Base-by-base conservation (phyloP, 768 basidiomycete species). In the Candolleomyces eurysporus region DNA sequence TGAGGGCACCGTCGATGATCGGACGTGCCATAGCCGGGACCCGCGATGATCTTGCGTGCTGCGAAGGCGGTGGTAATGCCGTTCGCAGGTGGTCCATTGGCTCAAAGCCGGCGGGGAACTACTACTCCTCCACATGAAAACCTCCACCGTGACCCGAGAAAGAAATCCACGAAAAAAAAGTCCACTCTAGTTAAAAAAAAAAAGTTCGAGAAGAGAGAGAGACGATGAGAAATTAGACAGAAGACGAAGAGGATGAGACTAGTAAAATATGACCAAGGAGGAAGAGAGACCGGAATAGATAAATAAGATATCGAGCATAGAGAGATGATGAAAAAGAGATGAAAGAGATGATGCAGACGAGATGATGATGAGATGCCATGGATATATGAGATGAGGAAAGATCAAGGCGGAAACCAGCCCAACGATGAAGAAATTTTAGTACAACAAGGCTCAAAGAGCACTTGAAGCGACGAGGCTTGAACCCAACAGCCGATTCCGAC, bases 181-280 rank as follows among this genome's bases (percentile, higher is more conserved):
- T 36, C 36, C 36, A 36, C 36, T 36, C 36, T 11, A 6, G 36
- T 36, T 11, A 1, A 3, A 36, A 36, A 36, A 32, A 32, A 36
- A 36, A 36, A 36, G 36, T 36, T 26, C 36, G 11, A 36, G 36
- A 36, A 36, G 36, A 36, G 36, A 36, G 8, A 36, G 36, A 36
- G 6, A 36, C 36, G 36, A 36, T 2, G 36, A 36, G 6, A 36
- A 36, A 36, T 36, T 36, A 36, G 36, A 36, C 36, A 36, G 36
- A 61, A 61, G 48, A 64, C 58, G 58, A 56, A 64, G 53, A 57
- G 60, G 36, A 11, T 36, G 36, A 36, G 36, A 36, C 8, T 36
- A 36, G 36, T 36, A 36, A 64, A 46, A 56, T 13, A 56, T 53
- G 40, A 52, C 36, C 45, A 60, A 17, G 31, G 31, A 11, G 8